Evolutionary conservation across 2,329 filamentous ascomycete genomes (phyloP).

Genomic region (Dothideomycetes sp.): DNA sequence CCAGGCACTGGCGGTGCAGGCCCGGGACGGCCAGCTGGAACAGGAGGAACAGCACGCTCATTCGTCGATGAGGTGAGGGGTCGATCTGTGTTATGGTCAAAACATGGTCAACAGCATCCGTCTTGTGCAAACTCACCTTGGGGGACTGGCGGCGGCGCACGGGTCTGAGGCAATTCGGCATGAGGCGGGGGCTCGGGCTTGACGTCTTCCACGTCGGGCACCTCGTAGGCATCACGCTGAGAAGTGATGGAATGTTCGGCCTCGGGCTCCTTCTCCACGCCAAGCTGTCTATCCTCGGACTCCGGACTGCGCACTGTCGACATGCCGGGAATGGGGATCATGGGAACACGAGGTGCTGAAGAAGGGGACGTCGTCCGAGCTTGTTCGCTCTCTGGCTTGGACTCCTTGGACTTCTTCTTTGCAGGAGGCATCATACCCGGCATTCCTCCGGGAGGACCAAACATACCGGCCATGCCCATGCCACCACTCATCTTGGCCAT

Average conservation of each 20-base stretch:
- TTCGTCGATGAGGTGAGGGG: conserved; percentile 6
- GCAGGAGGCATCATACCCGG: conserved; percentile 42
- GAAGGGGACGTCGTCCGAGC: conserved; percentile 19
- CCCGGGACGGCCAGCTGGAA: conserved; percentile 30
- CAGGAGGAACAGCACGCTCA: conserved; percentile 20
- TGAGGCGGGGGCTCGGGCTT: conserved; percentile 34
- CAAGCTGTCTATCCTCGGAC: conserved; percentile 32
- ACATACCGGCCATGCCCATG: conserved; percentile 95
- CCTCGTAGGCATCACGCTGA: conserved; percentile 35
- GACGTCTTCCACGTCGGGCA: conserved; percentile 48
- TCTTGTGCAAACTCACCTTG: conserved; percentile 38
- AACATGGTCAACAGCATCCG: neutral
- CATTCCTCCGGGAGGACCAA: conserved; percentile 62
- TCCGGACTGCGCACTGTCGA: conserved; percentile 45
- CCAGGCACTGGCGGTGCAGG: conserved; percentile 35
- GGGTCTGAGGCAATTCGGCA: conserved; percentile 30
- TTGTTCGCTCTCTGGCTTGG: conserved; percentile 28
- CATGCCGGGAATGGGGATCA: conserved; percentile 60
- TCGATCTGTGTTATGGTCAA: neutral
- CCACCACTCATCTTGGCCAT: conserved; percentile 99
- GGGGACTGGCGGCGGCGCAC: conserved; percentile 34
- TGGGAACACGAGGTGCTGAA: conserved; percentile 35
- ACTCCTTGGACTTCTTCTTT: conserved; percentile 35
- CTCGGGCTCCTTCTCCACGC: conserved; percentile 44
- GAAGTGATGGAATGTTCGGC: conserved; percentile 34